Conservation (phyloP, 345 rosid species). For the Gossypium thurberi region DNA sequence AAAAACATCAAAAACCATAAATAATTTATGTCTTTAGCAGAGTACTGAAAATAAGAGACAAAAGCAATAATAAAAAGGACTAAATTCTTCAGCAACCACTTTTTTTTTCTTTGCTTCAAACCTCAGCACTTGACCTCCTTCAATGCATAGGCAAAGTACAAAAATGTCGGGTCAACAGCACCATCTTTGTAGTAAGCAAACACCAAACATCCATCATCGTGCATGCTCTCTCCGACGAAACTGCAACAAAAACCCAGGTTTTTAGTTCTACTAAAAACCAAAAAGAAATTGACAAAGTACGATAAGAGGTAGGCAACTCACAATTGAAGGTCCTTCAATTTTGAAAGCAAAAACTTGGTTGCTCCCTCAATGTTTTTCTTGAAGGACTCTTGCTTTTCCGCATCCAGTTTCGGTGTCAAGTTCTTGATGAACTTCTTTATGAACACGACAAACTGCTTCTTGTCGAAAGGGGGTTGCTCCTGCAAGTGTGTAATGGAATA, state of each 20-base stretch:
- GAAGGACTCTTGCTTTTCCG: constrained; percentile 43
- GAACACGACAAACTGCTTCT: constrained; percentile 64
- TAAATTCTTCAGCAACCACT: constrained; percentile 19
- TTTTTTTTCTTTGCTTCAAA: not conserved
- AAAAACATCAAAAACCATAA: not conserved
- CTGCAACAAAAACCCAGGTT: constrained; percentile 25
- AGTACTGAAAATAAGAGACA: not conserved
- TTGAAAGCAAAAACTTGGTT: constrained; percentile 73
- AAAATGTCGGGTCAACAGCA: constrained; percentile 85
- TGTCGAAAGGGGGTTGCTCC: constrained; percentile 95
- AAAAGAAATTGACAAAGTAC: not conserved
- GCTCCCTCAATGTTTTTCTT: constrained; percentile 92
- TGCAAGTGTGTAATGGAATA: constrained; percentile 15
- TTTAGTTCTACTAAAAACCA: not conserved
- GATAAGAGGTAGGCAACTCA: constrained; percentile 24
- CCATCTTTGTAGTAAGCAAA: constrained; percentile 97
- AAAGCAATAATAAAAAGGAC: constrained; percentile 3
- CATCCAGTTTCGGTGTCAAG: constrained; percentile 54
- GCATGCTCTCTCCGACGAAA: constrained; percentile 95
- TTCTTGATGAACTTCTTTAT: constrained; percentile 74
- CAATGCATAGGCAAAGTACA: constrained; percentile 76
- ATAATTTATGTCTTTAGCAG: not conserved
- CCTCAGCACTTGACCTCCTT: constrained; percentile 83
- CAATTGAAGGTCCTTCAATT: constrained; percentile 88
- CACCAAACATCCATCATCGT: constrained; percentile 61